Evolutionary conservation across 768 basidiomycete genomes (phyloP).

Genomic region (Pleurotus cornucopiae): DNA sequence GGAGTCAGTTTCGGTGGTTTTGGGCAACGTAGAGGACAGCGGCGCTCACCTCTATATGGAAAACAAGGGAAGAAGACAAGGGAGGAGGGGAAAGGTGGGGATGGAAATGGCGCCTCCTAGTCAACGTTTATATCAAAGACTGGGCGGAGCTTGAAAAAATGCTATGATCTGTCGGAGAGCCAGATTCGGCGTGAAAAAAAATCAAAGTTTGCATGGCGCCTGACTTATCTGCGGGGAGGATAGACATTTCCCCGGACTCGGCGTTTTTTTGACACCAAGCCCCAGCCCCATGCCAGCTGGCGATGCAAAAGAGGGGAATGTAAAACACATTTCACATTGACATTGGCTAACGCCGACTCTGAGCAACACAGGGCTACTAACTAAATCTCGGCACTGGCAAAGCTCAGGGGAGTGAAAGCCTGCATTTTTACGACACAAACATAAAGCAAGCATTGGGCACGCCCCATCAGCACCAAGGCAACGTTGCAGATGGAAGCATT

Average conservation of each 20-base stretch:
- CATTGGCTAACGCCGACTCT: slow-evolving; percentile 2
- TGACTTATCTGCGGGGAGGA: slow-evolving; percentile 7
- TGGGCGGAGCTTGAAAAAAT: slow-evolving; percentile 40
- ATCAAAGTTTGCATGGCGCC: slow-evolving; percentile 10
- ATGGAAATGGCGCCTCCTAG: slow-evolving; percentile 20
- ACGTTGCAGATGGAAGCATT: slow-evolving; percentile 13
- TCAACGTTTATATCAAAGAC: slow-evolving; percentile 27
- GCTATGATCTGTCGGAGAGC: slow-evolving; percentile 14
- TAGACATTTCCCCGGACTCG: slow-evolving; percentile 6
- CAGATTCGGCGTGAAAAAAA: slow-evolving; percentile 12
- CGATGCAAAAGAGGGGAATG: slow-evolving; percentile 12
- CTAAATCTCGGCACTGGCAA: slow-evolving; percentile 31
- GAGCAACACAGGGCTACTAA: neutral
- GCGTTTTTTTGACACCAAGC: neutral
- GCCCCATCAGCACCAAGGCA: slow-evolving; percentile 16
- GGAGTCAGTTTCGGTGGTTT: slow-evolving; percentile 2
- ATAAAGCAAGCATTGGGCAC: neutral
- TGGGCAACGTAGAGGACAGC: slow-evolving; percentile 1
- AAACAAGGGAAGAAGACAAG: slow-evolving; percentile 28
- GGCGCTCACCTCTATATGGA: slow-evolving; percentile 32
- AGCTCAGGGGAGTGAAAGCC: slow-evolving; percentile 47
- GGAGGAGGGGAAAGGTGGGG: slow-evolving; percentile 26
- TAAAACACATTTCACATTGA: slow-evolving; percentile 5
- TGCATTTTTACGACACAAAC: slow-evolving; percentile 18
- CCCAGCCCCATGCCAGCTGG: slow-evolving; percentile 17